A percentile compares a stretch with the other conserved stretches of the same genome.
phyloP scores from a whole-genome alignment of 2,329 filamentous ascomycete genomes.

The Monosporascus sp. region DNA sequence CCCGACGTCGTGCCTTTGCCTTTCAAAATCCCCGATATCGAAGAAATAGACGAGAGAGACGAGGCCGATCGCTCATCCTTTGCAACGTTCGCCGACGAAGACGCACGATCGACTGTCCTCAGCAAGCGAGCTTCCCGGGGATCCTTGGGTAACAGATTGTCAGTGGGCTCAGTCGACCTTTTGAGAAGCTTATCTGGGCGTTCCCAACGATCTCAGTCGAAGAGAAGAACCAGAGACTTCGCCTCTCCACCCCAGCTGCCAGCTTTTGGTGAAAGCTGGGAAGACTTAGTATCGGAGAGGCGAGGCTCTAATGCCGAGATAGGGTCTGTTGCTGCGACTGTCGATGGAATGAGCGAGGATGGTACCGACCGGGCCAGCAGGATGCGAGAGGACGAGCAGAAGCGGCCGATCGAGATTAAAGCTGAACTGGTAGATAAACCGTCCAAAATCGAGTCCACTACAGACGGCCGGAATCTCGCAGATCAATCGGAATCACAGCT shows the following conservation, averaged over 20 bases:
- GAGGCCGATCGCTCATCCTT: constrained; percentile 59
- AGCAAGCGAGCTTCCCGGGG: constrained; percentile 30
- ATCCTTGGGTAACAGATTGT: constrained; percentile 42
- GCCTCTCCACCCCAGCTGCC: constrained; percentile 11
- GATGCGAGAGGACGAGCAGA: constrained; percentile 14
- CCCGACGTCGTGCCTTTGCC: constrained; percentile 60
- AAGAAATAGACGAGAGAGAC: constrained; percentile 29
- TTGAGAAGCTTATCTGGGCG: constrained; percentile 39
- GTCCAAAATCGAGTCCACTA: constrained; percentile 1
- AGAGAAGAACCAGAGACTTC: constrained; percentile 15
- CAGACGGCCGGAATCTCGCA: constrained; percentile 4
- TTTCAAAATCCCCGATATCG: constrained; percentile 49
- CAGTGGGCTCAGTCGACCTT: constrained; percentile 40
- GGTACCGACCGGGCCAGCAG: constrained; percentile 30
- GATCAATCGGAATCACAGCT: constrained; percentile 6
- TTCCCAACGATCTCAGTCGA: constrained; percentile 20
- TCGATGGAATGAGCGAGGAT: constrained; percentile 47
- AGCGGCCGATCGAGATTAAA: constrained; percentile 33
- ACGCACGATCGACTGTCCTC: constrained; percentile 29
- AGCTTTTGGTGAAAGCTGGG: constrained; percentile 33
- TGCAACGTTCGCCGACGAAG: constrained; percentile 62
- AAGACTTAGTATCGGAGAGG: constrained; percentile 39
- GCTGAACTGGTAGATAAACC: constrained; percentile 29
- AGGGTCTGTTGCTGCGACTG: constrained; percentile 52
- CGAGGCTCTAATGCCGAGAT: constrained; percentile 34